These are phyloP conservation scores for Fragilariopsis cylindrus DNA, from an alignment of 108 stramenopile genomes.

Conservation along the genomic window DNA sequence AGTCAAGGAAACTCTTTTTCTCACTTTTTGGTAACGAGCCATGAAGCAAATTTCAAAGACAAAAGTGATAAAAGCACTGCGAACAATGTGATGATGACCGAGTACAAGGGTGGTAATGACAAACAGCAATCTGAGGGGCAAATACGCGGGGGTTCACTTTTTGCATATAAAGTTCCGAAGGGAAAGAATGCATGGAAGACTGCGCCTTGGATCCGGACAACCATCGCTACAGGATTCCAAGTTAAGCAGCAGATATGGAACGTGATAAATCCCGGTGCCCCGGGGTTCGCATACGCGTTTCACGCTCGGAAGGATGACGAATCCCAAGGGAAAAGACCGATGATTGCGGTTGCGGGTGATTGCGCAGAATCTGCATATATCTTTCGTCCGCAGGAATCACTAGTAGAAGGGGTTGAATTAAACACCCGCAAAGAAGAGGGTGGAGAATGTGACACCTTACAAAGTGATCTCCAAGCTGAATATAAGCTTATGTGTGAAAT, in stretches of 20 bases:
- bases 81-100: neutral
- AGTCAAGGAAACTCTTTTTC: conserved; percentile 77
- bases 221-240: conserved; percentile 90
- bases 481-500: conserved; percentile 93
- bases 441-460: neutral
- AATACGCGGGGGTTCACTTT: conserved; percentile 83
- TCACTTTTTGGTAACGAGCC: neutral
- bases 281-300: conserved; percentile 94
- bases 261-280: conserved; percentile 95
- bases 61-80: conserved; percentile 1
- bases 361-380: conserved; percentile 97
- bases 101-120: neutral
- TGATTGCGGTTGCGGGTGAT: conserved; percentile 94
- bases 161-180: conserved; percentile 84
- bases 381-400: conserved; percentile 70
- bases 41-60: neutral
- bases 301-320: conserved; percentile 67
- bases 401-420: neutral
- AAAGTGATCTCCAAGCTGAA: conserved; percentile 40
- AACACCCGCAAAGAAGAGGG: conserved; percentile 1
- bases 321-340: conserved; percentile 54
- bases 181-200: conserved; percentile 68
- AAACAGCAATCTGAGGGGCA: conserved; percentile 1
- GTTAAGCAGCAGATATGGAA: conserved; percentile 82
- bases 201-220: conserved; percentile 75